Evolutionary conservation across 1,284 basidiomycete genomes (phyloP), one percentile per base, ranked within the genome.

Genomic region (Cryptococcus amylolentus): DNA sequence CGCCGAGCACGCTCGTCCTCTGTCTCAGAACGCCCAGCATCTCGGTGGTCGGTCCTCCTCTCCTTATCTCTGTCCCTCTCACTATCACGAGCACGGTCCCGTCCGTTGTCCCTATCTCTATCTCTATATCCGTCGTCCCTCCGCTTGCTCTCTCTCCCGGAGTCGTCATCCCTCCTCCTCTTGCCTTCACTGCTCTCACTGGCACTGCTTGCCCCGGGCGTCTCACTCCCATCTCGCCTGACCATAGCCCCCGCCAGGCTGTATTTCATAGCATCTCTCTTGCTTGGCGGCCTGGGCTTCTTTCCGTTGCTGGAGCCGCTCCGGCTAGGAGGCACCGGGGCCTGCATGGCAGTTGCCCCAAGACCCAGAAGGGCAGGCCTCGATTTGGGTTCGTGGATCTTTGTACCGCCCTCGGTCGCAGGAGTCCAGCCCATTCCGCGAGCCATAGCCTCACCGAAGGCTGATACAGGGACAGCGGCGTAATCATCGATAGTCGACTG

Each of bases 341-440:
- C 55, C 12, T 64, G 54, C 31, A 76, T 57, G 4, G 75, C 88
- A 72, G 94, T 96, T 2, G 93, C 93, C 2, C 93, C 93, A 39
- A 97, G 88, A 0, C 93, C 93, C 4, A 96, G 79, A 10, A 96
- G 77, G 0, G 90, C 86, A 1, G 93, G 90, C 7, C 93, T 82
- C 0, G 88, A 79, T 59, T 84, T 80, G 0, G 93, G 93, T 0
- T 93, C 78, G 72, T 91, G 92, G 2, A 91, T 84, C 18, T 84
- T 81, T 16, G 85, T 83, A 54, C 92, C 88, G 51, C 91, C 87
- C 57, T 88, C 88, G 10, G 61, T 54, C 12, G 56, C 60, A 4
- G 74, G 71, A 53, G 71, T 68, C 91, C 93, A 97, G 4, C 94
- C 95, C 95, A 98, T 98, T 0, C 95, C 95, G 44, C 94, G 84